Evolutionary conservation across 1,139 yeast genomes (phyloP), one percentile per base, ranked within the genome.

Genomic region (Pichia sp.): DNA sequence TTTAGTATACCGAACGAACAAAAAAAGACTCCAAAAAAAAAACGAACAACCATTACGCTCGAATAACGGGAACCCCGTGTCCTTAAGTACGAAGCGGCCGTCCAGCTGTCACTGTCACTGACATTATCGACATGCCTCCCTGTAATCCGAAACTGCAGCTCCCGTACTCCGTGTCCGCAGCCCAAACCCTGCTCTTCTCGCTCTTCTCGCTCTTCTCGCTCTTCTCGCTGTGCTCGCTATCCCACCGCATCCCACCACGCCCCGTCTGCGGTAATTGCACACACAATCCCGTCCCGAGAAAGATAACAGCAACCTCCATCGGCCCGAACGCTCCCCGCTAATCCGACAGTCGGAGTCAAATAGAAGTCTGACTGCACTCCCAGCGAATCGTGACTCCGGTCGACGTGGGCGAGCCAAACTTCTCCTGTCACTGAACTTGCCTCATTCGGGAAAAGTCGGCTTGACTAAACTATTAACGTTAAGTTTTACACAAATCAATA

Each of bases 171-270:
- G 26, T 24, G 20, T 14, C 10, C 22, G 20, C 18, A 15, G 7
- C 25, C 31, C 35, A 23, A 37, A 23, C 33, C 20, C 32, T 16
- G 36, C 25, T n/a, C 33, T 19, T 22, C 14, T 16, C 24, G 18
- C 26, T 19, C 21, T 23, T 26, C 20, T 33, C 33, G 32, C 28
- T 14, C 16, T 8, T 15, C 15, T 30, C 26, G 33, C 32, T 25
- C 37, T 29, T 31, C 11, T 27, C 21, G 8, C 14, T 23, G 35
- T 38, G 32, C 35, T 38, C 20, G 30, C 32, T 41, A 43, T 35
- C 42, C 37, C 46, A 31, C 33, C 22, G 21, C 37, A 35, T 38
- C 37, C 30, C 41, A 18, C 35, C 5, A 8, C 25, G 6, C 21
- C 10, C 37, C 25, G 16, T 6, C 20, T 13, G 13, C 14, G n/a